These are phyloP conservation scores for Xenoacremonium recifei DNA, from an alignment of 2,329 filamentous ascomycete species.

Conservation along the genomic window DNA sequence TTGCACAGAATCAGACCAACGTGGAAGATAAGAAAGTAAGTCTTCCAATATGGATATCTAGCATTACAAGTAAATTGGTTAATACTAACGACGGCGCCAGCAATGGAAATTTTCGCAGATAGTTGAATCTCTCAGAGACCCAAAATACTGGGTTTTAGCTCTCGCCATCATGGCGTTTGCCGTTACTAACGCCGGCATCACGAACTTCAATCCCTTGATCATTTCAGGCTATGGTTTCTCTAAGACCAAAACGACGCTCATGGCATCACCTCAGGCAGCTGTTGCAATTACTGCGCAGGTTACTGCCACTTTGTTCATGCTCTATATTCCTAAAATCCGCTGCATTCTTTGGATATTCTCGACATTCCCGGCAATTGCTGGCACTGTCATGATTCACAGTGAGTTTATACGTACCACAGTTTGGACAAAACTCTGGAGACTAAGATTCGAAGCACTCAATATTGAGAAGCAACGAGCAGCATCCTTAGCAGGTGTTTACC, in stretches of 20 bases:
- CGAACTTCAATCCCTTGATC: slow-evolving; percentile 59
- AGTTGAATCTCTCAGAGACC: slow-evolving; percentile 17
- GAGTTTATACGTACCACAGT: background rate
- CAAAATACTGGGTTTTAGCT: slow-evolving; percentile 25
- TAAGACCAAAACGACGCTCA: slow-evolving; percentile 24
- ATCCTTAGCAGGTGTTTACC: slow-evolving; percentile 28
- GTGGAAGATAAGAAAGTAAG: too few relatives aligned
- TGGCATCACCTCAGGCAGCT: slow-evolving; percentile 32
- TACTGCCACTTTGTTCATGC: slow-evolving; percentile 19
- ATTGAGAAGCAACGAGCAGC: slow-evolving; percentile 16
- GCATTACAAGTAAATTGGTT: too few relatives aligned
- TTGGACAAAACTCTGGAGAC: background rate
- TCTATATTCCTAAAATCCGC: slow-evolving; percentile 27
- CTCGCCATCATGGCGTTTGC: slow-evolving; percentile 54
- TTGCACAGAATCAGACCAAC: slow-evolving; percentile 13
- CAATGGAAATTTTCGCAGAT: slow-evolving; percentile 17
- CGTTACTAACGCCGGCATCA: slow-evolving; percentile 67
- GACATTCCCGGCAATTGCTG: slow-evolving; percentile 19
- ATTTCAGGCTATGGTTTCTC: slow-evolving; percentile 51
- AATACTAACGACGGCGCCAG: too few relatives aligned
- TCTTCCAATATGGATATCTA: too few relatives aligned
- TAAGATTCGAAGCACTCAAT: slow-evolving; percentile 10
- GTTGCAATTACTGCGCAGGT: slow-evolving; percentile 28
- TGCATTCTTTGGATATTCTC: slow-evolving; percentile 30
- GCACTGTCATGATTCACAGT: slow-evolving; percentile 25